phyloP scores from a whole-genome alignment of 495 filamentous ascomycete genomes.

The Elasticomyces elasticus region DNA sequence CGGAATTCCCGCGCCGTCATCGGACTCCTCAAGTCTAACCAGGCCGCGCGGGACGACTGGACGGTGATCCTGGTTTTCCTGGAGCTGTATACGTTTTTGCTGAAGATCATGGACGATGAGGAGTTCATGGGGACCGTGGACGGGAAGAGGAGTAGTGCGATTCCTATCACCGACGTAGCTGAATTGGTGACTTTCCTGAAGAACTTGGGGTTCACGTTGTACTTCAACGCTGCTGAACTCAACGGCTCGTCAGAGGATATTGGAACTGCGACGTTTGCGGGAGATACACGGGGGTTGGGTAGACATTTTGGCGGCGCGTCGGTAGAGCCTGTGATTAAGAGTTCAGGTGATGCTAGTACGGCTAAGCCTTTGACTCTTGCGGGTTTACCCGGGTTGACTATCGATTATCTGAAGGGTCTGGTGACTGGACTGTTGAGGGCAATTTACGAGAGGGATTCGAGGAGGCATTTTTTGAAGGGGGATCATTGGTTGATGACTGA shows the following conservation, averaged over 20 bases:
- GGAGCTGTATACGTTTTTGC: constrained; percentile 83
- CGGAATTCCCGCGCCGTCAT: constrained; percentile 50
- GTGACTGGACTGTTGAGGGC: constrained; percentile 75
- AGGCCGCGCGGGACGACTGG: constrained; percentile 61
- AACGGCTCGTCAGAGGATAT: no score
- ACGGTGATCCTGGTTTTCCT: constrained; percentile 80
- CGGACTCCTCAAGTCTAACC: constrained; percentile 40
- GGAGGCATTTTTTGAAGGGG: constrained; percentile 68
- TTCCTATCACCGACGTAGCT: constrained; percentile 61
- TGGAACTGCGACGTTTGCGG: background rate
- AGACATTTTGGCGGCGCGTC: constrained; percentile 42
- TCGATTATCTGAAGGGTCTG: constrained; percentile 68
- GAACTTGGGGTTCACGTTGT: constrained; percentile 81
- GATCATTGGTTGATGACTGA: constrained; percentile 93
- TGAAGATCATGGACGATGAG: constrained; percentile 90
- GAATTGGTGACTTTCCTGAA: constrained; percentile 78
- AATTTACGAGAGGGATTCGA: constrained; percentile 89
- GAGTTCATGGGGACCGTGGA: constrained; percentile 49
- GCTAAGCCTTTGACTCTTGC: constrained; percentile 32
- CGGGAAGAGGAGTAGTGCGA: constrained; percentile 52
- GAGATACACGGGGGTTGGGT: constrained; percentile 34
- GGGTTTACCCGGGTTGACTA: constrained; percentile 58
- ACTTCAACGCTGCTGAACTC: constrained; percentile 69
- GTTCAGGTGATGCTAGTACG: constrained; percentile 14
- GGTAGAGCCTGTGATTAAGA: constrained; percentile 10